A percentile compares a stretch with the other conserved stretches of the same genome.
These are phyloP conservation scores for Xylogone sp. DNA, from an alignment of 2,329 filamentous ascomycete species.

Conservation along the genomic window DNA sequence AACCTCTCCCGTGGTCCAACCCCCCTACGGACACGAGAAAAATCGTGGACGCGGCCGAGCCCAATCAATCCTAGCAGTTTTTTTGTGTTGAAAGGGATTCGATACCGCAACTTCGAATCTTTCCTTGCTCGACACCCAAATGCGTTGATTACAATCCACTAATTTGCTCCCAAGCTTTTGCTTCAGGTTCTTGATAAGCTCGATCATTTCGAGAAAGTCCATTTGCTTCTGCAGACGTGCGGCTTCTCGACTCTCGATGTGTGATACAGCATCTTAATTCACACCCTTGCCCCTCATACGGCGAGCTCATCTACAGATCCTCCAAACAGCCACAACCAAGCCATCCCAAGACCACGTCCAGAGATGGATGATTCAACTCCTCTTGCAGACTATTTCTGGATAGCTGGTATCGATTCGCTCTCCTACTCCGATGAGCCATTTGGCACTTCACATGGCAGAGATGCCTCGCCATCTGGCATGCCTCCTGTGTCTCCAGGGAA, in stretches of 20 bases:
- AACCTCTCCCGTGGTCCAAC: no score
- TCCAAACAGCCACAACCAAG: neutral
- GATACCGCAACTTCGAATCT: neutral
- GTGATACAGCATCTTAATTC: neutral
- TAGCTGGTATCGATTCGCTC: conserved; percentile 66
- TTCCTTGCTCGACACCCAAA: neutral
- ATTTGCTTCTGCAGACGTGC: neutral
- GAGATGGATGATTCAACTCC: conserved; percentile 44
- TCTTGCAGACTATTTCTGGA: conserved; percentile 74
- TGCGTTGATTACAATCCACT: neutral
- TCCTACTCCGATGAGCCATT: conserved; percentile 54
- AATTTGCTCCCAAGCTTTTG: neutral
- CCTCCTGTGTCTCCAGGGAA: conserved; percentile 27
- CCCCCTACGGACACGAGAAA: no score
- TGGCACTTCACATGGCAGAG: conserved; percentile 27
- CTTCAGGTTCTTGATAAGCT: neutral
- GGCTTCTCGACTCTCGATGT: neutral
- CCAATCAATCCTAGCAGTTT: neutral
- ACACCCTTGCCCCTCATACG: neutral
- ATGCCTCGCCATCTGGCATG: conserved; percentile 15
- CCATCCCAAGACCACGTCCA: neutral
- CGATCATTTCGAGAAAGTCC: neutral
- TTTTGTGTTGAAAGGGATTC: neutral
- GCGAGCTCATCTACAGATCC: neutral
- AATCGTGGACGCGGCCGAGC: neutral